Base-by-base conservation (phyloP, 345 rosid genomes). In the Microthlaspi erraticum region DNA sequence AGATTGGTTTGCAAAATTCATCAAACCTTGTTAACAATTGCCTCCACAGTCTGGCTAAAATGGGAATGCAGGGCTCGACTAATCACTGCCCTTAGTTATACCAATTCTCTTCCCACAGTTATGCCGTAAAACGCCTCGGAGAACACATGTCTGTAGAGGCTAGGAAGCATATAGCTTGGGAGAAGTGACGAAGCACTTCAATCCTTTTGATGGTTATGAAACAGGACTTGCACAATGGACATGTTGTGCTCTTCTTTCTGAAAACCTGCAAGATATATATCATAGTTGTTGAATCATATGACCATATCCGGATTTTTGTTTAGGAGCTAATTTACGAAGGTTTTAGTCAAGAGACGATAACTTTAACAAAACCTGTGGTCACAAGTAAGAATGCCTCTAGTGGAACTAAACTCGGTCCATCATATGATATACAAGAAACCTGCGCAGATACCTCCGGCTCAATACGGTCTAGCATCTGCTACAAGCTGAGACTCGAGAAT, bases 331-430 rank as follows among this genome's bases (percentile, higher is more conserved):
- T 19, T 32, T 18, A 33, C 18, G 37, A 48, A 16, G 20, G 18
- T 0, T 46, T 44, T n/a, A 60, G 64, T 36, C 51, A 18, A n/a
- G 32, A 68, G 33, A 49, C 42, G 79, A 67, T 68, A 33, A 26
- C 12, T 49, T n/a, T 70, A 94, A 75, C 99, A 94, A 85, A 91
- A 94, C 64, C 96, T 86, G 79, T 94, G 99, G 51, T 96, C 96
- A 72, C 99, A 94, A 51, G 92, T 82, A 79, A 94, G 80, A 50
- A 89, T 66, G 58, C 97, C 99, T 76, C 99, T 89, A 34, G 86
- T 94, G 70, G 92, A 72, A 76, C 93, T 80, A 66, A 89, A 91
- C 53, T 90, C 97, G 1, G 96, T 94, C 93, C 87, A 87, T 68
- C 99, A 94, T 82, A 94, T 94, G 64, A 81, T 87, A 72, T n/a